These are phyloP conservation scores for Fusarium neocosmosporiellum DNA, from an alignment of 2,329 filamentous ascomycete species.

Conservation along the genomic window DNA sequence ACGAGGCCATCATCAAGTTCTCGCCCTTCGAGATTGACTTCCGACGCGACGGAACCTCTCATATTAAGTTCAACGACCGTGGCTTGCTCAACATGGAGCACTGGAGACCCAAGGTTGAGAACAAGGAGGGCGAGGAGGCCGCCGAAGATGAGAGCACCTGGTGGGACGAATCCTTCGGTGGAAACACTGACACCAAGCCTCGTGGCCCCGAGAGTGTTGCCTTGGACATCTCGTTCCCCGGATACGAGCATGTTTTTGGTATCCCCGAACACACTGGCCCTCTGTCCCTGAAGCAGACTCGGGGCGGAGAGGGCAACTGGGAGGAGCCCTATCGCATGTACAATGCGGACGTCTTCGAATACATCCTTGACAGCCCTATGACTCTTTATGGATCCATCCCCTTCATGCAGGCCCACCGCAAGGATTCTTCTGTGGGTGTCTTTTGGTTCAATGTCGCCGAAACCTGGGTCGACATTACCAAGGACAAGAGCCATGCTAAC, in stretches of 20 bases:
- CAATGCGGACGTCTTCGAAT: conserved; percentile 98
- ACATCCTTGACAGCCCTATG: conserved; percentile 97
- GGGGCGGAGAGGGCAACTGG: conserved; percentile 87
- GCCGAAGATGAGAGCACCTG: conserved; percentile 87
- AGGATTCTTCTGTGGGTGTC: conserved; percentile 91
- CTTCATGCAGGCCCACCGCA: conserved; percentile 96
- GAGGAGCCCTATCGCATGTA: conserved; percentile 93
- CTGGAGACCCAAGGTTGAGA: conserved; percentile 89
- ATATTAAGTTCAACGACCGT: conserved; percentile 90
- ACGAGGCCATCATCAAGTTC: conserved; percentile 86
- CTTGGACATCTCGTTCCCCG: conserved; percentile 90
- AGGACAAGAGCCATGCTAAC: conserved; percentile 78
- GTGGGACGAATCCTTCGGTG: conserved; percentile 98
- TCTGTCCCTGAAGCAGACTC: conserved; percentile 88
- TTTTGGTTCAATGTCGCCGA: conserved; percentile 98
- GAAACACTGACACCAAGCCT: conserved; percentile 96
- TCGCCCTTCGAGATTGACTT: conserved; percentile 89
- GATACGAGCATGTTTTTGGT: conserved; percentile 92
- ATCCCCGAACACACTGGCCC: conserved; percentile 94
- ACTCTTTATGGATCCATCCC: conserved; percentile 97
- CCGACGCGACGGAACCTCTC: conserved; percentile 81
- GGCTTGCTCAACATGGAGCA: conserved; percentile 94
- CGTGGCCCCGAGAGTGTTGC: conserved; percentile 91
- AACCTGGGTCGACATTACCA: conserved; percentile 96
- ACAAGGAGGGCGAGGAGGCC: conserved; percentile 64